These are phyloP conservation scores for Lactifluus echinatus DNA, from an alignment of 768 basidiomycete species.

Conservation along the genomic window DNA sequence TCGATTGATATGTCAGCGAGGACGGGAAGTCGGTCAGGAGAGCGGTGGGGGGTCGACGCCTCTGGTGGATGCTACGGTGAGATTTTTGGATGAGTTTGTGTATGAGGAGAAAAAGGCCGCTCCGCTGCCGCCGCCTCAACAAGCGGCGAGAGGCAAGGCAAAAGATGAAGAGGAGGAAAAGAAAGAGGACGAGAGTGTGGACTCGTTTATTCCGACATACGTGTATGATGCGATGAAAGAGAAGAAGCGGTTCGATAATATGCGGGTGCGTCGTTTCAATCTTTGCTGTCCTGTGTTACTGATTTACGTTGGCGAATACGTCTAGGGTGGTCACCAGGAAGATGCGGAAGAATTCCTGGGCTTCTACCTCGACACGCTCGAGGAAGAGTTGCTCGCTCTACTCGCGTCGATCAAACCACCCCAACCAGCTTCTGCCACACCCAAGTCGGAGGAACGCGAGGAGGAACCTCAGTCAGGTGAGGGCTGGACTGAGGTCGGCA, in stretches of 20 bases:
- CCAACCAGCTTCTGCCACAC: constrained; percentile 25
- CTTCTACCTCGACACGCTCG: constrained; percentile 89
- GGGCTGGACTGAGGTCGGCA: constrained; percentile 92
- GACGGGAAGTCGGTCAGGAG: constrained; percentile 26
- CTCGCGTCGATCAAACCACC: constrained; percentile 42
- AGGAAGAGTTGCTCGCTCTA: constrained; percentile 81
- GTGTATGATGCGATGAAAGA: constrained; percentile 91
- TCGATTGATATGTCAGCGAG: constrained; percentile 32
- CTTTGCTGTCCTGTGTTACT: not conserved
- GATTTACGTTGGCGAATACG: constrained; percentile 2
- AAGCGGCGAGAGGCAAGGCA: constrained; percentile 27
- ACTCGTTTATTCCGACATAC: constrained; percentile 76
- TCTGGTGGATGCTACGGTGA: constrained; percentile 57
- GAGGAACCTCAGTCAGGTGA: constrained; percentile 43
- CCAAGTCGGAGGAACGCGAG: constrained; percentile 37
- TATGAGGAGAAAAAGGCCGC: constrained; percentile 26
- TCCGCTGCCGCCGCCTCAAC: constrained; percentile 15
- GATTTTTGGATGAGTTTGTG: constrained; percentile 73
- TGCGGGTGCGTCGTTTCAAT: constrained; percentile 53
- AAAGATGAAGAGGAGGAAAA: constrained; percentile 35
- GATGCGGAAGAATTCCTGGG: constrained; percentile 99
- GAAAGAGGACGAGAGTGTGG: constrained; percentile 43
- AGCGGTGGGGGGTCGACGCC: constrained; percentile 32
- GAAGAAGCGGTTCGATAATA: constrained; percentile 88
- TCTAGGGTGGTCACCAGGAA: constrained; percentile 85